Evolutionary conservation across 208 protist species (phyloP), one percentile per base, ranked within the genome.

Genomic region (Crithidia acanthocephali): DNA sequence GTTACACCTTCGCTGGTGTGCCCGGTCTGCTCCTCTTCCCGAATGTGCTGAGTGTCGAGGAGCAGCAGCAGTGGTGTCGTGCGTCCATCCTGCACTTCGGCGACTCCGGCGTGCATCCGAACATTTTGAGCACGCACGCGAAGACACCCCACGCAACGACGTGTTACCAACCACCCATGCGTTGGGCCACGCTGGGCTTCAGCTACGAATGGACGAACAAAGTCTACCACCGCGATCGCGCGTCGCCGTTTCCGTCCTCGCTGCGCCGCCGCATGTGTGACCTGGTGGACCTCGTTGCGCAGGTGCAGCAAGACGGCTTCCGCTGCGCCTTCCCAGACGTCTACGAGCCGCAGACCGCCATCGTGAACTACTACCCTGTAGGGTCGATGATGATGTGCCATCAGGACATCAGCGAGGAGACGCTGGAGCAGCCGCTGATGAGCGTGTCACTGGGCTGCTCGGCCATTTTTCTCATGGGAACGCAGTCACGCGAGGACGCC

Each of bases 281-380:
- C 27, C 74, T 94, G 16, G 66, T 87, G 23, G 27, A 20, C 23
- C 44, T 83, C 15, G 79, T 93, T 5, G 68, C 72, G 2, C 42
- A 58, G 58, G 88, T 89, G 30, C 28, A 70, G 33, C 78, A 86
- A 53, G 80, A 84, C 55, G 62, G 23, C 10, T 81, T 80, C 62
- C 37, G 37, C 63, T 76, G 69, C 16, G 47, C 32, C 13, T 58
- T 68, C 30, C 74, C 74, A 15, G 61, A 42, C 5, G n/a, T 64
- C n/a, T 96, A 92, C 71, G 85, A 94, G 76, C 84, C 89, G 35
- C 92, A 97, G 67, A 92, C 92, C 0, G 82, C 87, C 23, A 95
- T 97, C 60, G 89, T 97, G 23, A 97, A 97, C 66, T 97, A 94
- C 81, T 97, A 90, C 76, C 87, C 90, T 11, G 89, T 94, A 0